These are phyloP conservation scores for Cercospora citrullina DNA, from an alignment of 2,329 filamentous ascomycete species.

Conservation along the genomic window DNA sequence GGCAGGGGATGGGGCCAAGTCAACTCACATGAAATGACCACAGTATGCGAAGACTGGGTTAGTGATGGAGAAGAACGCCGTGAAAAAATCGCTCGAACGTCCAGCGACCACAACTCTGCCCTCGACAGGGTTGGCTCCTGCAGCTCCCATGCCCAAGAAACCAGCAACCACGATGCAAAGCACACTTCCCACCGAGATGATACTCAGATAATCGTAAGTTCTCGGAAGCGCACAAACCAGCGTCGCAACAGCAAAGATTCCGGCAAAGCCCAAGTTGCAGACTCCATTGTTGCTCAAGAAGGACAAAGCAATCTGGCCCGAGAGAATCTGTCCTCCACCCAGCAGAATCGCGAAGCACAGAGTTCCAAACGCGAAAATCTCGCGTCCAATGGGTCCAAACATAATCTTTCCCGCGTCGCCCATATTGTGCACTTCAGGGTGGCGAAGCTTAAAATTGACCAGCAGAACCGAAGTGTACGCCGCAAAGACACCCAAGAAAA, in stretches of 20 bases:
- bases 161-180: conserved; percentile 53
- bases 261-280: conserved; percentile 50
- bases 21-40: conserved; percentile 52
- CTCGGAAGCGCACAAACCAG: conserved; percentile 51
- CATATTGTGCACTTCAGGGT: conserved; percentile 42
- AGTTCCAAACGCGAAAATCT: conserved; percentile 44
- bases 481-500: conserved; percentile 53
- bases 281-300: conserved; percentile 49
- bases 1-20: too few relatives aligned
- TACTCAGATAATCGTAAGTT: conserved; percentile 51
- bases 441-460: conserved; percentile 46
- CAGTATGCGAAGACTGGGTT: conserved; percentile 57
- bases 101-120: conserved; percentile 43
- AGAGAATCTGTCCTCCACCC: conserved; percentile 53
- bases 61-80: conserved; percentile 51
- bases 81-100: conserved; percentile 44
- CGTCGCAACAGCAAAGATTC: conserved; percentile 52
- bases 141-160: conserved; percentile 49
- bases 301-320: conserved; percentile 53
- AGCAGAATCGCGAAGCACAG: conserved; percentile 55
- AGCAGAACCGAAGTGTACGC: conserved; percentile 54
- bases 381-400: conserved; percentile 34
- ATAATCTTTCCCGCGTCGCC: conserved; percentile 40
- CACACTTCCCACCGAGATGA: conserved; percentile 49
- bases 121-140: conserved; percentile 45